Base-by-base conservation (phyloP, 495 filamentous ascomycete species). In the Sordaria brevicollis region DNA sequence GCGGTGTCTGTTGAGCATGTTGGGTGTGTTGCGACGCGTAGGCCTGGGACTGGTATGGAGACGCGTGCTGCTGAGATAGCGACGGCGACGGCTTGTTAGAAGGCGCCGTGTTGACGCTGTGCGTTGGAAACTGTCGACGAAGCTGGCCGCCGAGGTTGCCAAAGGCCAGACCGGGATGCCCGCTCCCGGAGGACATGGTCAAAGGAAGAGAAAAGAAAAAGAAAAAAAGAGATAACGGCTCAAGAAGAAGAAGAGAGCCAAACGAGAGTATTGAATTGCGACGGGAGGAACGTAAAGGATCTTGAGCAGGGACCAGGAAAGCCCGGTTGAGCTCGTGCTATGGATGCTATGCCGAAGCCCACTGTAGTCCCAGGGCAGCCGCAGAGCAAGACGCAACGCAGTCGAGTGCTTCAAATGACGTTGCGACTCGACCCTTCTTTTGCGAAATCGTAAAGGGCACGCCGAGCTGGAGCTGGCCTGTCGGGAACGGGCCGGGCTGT, bases 81-180 rank as follows among this genome's bases (percentile, higher is more conserved):
- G 80, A 76, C 36, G 77, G 77, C 65, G 80, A 79, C 72, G 38
- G 76, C 76, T 78, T 79, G 78, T 67, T 74, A 66, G 57, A 79
- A 66, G 72, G 71, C 79, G 68, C 73, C 72, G 68, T 79, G 77
- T 79, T 68, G 71, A 82, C 65, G 71, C 80, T 72, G 71, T 73
- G 82, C 33, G 80, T 76, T 43, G 79, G 75, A 70, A 74, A 76
- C 69, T 74, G 79, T 65, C 67, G 71, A 62, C 73, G 76, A 33
- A 76, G 70, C 62, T 74, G 21, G 68, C 34, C 35, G 67, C 38
- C 37, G 43, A 78, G 67, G 54, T 65, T 67, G 34, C 49, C 49
- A 62, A 73, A 76, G 29, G 75, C 73, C 25, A 80, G 74, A 43
- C 78, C 74, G 21, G 76, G 71, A 72, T 80, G 76, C 36, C 71